Base-by-base conservation (phyloP, 2,329 filamentous ascomycete genomes). In the Zopfia rhizophila region DNA sequence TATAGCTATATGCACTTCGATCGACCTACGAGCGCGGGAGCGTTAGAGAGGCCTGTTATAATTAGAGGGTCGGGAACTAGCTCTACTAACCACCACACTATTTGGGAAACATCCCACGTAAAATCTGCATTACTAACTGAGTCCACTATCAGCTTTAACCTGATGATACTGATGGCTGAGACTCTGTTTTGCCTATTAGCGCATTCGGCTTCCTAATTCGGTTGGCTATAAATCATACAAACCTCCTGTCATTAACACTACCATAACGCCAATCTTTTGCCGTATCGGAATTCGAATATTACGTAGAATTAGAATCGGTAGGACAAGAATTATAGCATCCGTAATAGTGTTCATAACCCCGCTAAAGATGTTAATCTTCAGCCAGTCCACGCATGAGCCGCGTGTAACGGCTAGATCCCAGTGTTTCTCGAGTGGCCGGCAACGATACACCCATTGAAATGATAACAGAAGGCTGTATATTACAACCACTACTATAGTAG, bases 191-290 rank as follows among this genome's bases (percentile, higher is more conserved):
- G 3, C 13, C 22, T 38, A 12, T 38, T 38, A 38, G 36, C 22
- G 13, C 3, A 5, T 38, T 24, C 35, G n/a, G 17, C 11, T 38
- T n/a, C 35, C 12, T 11, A 23, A 11, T 38, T 13, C 35, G 28
- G 35, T 13, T 17, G 22, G 22, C 17, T 11, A 38, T 38, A 38
- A 22, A 38, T 25, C 35, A 38, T 38, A 38, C 35, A 38, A 38
- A 13, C 35, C 35, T 38, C 35, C 35, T 38, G 35, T 38, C 16
- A 38, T 38, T 25, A 38, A 38, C 23, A 38, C n/a, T 25, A 38
- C 7, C 35, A 25, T 25, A 18, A 38, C 21, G 28, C 35, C 35
- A 38, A 38, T 25, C 35, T 38, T 38, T 38, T 38, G 35, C 35
- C 21, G 24, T 23, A 14, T 38, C 24, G 35, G 35, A 14, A 38